Base-by-base conservation (phyloP, 768 basidiomycete genomes). In the Lactarius tabidus region DNA sequence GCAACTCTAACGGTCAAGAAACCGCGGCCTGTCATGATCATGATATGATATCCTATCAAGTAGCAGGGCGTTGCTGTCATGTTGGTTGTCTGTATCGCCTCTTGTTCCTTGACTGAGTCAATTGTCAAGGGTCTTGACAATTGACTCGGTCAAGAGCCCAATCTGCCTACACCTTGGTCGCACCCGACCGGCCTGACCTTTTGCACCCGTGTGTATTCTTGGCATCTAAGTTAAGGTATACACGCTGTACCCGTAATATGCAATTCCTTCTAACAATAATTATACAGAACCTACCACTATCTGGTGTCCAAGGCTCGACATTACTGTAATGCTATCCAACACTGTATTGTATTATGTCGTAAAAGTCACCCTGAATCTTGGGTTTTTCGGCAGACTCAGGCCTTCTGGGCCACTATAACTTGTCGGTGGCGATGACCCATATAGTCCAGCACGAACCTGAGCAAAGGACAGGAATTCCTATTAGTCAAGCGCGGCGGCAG, bases 371-470 rank as follows among this genome's bases (percentile, higher is more conserved):
- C 26, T 17, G 28, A 14, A 29, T 29, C 18, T 29, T 17, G 6
- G 3, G n/a, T 28, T 10, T 18, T 33, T 2, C 10, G 18, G 4
- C 0, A 18, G 18, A 33, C 64, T 65, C 43, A 65, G 14, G 18
- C 28, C n/a, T n/a, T 43, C 2, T 45, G 6, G 54, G 28, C 8
- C 6, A 43, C 35, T 17, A 38, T 38, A 3, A 15, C 14, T 38
- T 60, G 52, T 60, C 15, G 29, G 12, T 57, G 41, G 6, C 36
- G 15, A 9, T 18, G n/a, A 1, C 59, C 59, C 64, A 65, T 23
- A 23, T 23, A 45, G 12, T 36, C 14, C 35, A 57, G 20, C 35
- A 61, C 64, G 20, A 65, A 65, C 18, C 59, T 57, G 33, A 18
- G 48, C 43, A 23, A 20, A 14, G 41, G 26, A 35, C 29, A 20